A percentile compares a stretch with the other conserved stretches of the same genome.
phyloP scores from a whole-genome alignment of 805 yeast genomes.

The Lachancea sp. region DNA sequence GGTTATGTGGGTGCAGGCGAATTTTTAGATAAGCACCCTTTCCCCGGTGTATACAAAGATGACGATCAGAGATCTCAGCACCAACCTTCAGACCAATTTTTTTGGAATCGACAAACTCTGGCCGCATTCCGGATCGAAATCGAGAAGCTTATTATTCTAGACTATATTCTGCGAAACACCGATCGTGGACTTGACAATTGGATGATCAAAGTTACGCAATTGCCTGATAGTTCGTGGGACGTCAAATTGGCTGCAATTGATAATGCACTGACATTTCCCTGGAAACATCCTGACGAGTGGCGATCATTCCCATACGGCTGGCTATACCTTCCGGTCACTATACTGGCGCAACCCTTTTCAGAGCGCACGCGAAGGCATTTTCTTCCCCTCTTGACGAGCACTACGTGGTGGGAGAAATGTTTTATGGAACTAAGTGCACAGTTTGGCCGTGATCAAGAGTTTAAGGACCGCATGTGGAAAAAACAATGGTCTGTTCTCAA shows the following conservation, averaged over 20 bases:
- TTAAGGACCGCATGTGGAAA: conserved; percentile 58
- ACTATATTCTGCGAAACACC: conserved; percentile 67
- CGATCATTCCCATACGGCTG: conserved; percentile 74
- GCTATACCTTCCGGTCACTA: conserved; percentile 56
- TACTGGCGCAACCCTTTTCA: conserved; percentile 65
- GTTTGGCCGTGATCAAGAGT: conserved; percentile 52
- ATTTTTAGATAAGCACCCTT: conserved; percentile 49
- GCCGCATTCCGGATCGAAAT: conserved; percentile 52
- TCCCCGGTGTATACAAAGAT: conserved; percentile 39
- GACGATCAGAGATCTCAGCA: background rate
- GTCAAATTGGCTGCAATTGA: conserved; percentile 66
- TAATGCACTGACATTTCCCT: conserved; percentile 68
- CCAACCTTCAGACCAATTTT: conserved; percentile 28
- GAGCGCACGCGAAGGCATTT: conserved; percentile 48
- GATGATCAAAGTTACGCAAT: conserved; percentile 50
- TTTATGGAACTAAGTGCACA: conserved; percentile 40
- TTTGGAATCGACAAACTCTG: conserved; percentile 48
- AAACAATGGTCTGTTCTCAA: conserved; percentile 65
- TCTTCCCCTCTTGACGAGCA: conserved; percentile 51
- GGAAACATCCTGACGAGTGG: conserved; percentile 83
- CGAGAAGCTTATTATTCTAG: conserved; percentile 64
- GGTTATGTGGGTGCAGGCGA: conserved; percentile 57
- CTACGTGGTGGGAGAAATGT: conserved; percentile 66
- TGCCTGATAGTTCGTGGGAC: conserved; percentile 16
- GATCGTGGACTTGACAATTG: conserved; percentile 72